phyloP scores from a whole-genome alignment of 768 basidiomycete genomes.

The Polyporus arcularius region DNA sequence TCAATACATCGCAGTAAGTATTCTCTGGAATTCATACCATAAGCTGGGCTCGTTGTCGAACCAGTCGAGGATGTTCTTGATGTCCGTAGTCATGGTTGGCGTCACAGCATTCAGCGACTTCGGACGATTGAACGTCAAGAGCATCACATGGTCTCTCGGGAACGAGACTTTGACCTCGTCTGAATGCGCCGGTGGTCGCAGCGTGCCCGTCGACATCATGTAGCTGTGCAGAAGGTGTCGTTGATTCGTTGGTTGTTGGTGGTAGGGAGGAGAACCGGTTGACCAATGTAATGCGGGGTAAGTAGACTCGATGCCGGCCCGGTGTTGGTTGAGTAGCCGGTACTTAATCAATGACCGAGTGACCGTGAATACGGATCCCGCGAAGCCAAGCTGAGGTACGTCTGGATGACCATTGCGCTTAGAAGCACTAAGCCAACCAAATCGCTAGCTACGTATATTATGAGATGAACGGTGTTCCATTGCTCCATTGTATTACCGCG shows the following conservation, averaged over 20 bases:
- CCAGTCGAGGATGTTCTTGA: conserved; percentile 61
- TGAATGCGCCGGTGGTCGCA: conserved; percentile 34
- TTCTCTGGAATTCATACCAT: conserved; percentile 47
- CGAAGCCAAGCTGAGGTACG: too few species aligned
- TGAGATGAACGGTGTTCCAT: too few species aligned
- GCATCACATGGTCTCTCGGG: conserved; percentile 52
- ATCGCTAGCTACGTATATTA: too few species aligned
- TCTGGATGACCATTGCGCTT: too few species aligned
- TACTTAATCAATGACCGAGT: too few species aligned
- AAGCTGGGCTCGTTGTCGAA: conserved; percentile 70
- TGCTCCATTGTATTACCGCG: too few species aligned
- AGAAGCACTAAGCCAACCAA: too few species aligned
- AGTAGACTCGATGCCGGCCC: neutral
- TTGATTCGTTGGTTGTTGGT: too few species aligned
- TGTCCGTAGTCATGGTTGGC: conserved; percentile 53
- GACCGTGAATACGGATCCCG: too few species aligned
- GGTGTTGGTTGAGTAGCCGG: too few species aligned
- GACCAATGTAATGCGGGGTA: neutral
- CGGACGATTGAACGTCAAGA: conserved; percentile 68
- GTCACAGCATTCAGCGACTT: conserved; percentile 74
- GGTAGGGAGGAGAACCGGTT: too few species aligned
- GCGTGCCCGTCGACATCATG: conserved; percentile 1
- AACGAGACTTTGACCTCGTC: conserved; percentile 41
- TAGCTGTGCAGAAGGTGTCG: too few species aligned
- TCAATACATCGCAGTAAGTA: neutral